Evolutionary conservation across 106 monocot species (phyloP).

Genomic region (Platanthera guangdongensis): DNA sequence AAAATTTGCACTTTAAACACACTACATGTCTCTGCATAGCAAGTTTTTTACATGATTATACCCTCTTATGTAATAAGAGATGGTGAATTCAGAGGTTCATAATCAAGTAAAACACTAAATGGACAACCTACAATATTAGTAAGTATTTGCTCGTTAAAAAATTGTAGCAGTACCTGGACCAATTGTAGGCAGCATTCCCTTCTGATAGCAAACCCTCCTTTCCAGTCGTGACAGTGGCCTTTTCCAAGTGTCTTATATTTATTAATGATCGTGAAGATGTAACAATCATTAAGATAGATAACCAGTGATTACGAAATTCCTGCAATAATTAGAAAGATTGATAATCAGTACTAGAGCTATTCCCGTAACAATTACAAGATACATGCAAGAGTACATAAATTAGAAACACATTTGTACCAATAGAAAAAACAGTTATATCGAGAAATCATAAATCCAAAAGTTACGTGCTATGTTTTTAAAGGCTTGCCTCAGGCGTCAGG

Average conservation of each 20-base stretch:
- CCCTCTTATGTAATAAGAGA: not conserved
- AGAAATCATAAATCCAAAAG: not conserved
- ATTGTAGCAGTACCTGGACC: slow-evolving; percentile 65
- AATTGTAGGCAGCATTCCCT: slow-evolving; percentile 95
- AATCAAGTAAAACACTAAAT: not conserved
- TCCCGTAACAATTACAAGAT: slow-evolving; percentile 30
- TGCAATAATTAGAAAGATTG: slow-evolving; percentile 38
- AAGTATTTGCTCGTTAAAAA: not conserved
- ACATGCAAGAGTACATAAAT: not conserved
- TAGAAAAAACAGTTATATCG: not conserved
- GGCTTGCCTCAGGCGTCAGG: no score
- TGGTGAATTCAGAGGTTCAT: not conserved
- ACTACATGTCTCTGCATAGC: not conserved
- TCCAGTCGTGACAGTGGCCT: slow-evolving; percentile 94
- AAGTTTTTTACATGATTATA: not conserved
- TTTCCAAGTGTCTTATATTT: slow-evolving; percentile 96
- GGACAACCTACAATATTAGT: not conserved
- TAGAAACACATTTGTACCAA: not conserved
- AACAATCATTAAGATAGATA: slow-evolving; percentile 89
- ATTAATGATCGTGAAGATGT: slow-evolving; percentile 92
- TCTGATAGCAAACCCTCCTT: slow-evolving; percentile 93
- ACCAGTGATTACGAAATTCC: slow-evolving; percentile 89
- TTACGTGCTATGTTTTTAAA: no score
- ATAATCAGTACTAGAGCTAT: slow-evolving; percentile 81
- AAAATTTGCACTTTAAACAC: not conserved